Evolutionary conservation across 768 basidiomycete species (phyloP).

Genomic region (Boletus subcaerulescens): DNA sequence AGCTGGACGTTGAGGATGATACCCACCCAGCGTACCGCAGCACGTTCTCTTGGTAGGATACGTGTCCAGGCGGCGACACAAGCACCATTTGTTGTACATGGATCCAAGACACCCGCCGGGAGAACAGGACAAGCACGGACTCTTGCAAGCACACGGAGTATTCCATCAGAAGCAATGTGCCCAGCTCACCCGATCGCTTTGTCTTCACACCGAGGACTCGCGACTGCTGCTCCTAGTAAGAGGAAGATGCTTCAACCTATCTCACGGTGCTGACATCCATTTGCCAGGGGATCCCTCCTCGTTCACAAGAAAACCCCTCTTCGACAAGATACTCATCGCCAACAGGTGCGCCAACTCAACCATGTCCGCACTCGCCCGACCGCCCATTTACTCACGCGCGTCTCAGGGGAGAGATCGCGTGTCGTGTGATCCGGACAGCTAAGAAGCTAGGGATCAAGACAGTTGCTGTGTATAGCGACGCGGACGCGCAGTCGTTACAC

Average conservation of each 20-base stretch:
- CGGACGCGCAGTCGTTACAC: constrained; percentile 77
- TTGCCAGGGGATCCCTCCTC: constrained; percentile 1
- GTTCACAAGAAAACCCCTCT: constrained; percentile 48
- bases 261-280: not conserved
- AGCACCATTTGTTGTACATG: constrained; percentile 3
- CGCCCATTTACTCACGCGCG: not conserved
- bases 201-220: constrained; percentile 11
- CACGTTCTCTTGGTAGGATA: constrained; percentile 24
- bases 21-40: constrained; percentile 28
- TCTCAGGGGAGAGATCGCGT: constrained; percentile 89
- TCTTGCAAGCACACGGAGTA: not conserved
- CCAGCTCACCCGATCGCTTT: not conserved
- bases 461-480: constrained; percentile 90
- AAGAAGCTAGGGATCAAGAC: constrained; percentile 85
- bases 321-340: constrained; percentile 89
- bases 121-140: constrained; percentile 8
- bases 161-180: not conserved
- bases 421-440: constrained; percentile 90
- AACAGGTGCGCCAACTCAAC: constrained; percentile 52
- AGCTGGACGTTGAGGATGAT: constrained; percentile 22
- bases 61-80: constrained; percentile 12
- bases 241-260: not conserved
- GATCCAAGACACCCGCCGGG: not conserved
- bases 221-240: constrained; percentile 19
- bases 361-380: too few relatives aligned